These are phyloP conservation scores for Angomonas ambiguus DNA, from an alignment of 208 protist species.

Conservation along the genomic window DNA sequence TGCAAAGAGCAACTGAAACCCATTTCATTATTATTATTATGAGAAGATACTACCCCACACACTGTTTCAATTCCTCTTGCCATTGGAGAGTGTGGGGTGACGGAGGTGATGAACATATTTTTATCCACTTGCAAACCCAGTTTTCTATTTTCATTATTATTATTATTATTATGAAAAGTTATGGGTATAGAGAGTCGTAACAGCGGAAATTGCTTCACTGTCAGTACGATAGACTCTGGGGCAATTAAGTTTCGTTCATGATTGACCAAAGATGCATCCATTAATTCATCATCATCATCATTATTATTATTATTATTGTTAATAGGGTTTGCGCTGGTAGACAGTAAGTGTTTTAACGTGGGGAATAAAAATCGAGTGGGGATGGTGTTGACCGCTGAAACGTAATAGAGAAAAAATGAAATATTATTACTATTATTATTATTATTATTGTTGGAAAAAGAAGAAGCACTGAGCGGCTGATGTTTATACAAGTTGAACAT, in stretches of 20 bases:
- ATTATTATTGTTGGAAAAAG: background rate
- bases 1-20: background rate
- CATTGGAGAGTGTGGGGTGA: background rate
- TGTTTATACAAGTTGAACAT: too few species aligned
- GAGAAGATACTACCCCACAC: background rate
- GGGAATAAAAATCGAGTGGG: background rate
- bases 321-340: background rate
- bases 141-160: background rate
- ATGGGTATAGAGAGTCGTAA: background rate
- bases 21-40: conserved; percentile 8
- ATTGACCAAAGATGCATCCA: too few species aligned
- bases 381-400: background rate
- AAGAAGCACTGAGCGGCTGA: too few species aligned
- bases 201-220: background rate
- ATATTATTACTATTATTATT: conserved; percentile 9
- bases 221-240: background rate
- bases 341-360: background rate
- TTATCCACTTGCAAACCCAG: background rate
- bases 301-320: conserved; percentile 1
- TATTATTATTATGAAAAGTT: background rate
- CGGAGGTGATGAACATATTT: background rate
- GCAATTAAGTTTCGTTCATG: background rate
- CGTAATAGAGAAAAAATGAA: background rate
- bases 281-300: too few species aligned
- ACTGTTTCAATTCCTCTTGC: background rate